These are phyloP conservation scores for Infundibulicybe gibba DNA, from an alignment of 768 basidiomycete species.

Conservation along the genomic window DNA sequence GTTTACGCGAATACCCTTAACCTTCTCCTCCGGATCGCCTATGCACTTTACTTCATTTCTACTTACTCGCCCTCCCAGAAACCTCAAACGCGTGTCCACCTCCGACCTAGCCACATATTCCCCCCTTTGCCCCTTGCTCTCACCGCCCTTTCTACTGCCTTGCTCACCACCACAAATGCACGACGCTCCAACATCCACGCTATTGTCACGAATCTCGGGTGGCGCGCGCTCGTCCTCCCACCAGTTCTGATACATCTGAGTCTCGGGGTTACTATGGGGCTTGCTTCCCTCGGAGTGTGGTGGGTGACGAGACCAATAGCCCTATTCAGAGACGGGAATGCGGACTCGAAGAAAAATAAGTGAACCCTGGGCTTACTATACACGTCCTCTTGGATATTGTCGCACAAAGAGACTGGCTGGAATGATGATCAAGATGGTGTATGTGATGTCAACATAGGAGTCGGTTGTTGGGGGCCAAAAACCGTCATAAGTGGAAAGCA, in stretches of 20 bases:
- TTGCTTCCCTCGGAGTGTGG: constrained; percentile 24
- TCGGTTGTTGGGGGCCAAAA: too few species aligned
- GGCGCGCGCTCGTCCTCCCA: constrained; percentile 17
- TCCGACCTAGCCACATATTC: constrained; percentile 20
- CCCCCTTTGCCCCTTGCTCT: constrained; percentile 20
- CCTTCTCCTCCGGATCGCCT: constrained; percentile 58
- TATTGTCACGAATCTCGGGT: constrained; percentile 16
- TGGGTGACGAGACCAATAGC: constrained; percentile 13
- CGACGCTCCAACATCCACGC: constrained; percentile 13
- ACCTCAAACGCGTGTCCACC: constrained; percentile 6
- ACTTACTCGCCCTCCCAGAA: constrained; percentile 36
- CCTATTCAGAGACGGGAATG: too few species aligned
- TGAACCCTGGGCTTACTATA: too few species aligned
- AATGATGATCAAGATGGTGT: too few species aligned
- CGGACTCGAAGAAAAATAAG: too few species aligned
- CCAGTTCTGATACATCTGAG: constrained; percentile 28
- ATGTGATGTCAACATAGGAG: too few species aligned
- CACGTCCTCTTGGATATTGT: too few species aligned
- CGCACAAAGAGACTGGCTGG: too few species aligned
- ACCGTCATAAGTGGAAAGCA: too few species aligned
- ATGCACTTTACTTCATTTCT: constrained; percentile 47
- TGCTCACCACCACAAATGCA: constrained; percentile 22
- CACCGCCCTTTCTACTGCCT: constrained; percentile 16
- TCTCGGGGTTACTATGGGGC: constrained; percentile 23
- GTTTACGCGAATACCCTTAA: constrained; percentile 78